phyloP scores from a whole-genome alignment of 495 filamentous ascomycete species.

The Penicillium alfredii region DNA sequence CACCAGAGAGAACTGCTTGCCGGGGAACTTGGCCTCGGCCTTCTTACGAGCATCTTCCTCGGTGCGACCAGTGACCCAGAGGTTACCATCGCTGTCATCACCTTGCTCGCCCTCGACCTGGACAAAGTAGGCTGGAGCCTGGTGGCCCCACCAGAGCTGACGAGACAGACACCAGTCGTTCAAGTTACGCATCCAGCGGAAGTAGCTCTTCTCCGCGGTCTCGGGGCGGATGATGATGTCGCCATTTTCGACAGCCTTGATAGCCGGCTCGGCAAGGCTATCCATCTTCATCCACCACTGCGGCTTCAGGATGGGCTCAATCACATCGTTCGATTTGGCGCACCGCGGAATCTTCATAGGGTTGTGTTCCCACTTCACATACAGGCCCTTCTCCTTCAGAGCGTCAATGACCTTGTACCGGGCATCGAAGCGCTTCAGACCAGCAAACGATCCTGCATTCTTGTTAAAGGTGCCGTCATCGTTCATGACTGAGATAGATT shows the following conservation, averaged over 20 bases:
- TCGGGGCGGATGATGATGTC: conserved; percentile 68
- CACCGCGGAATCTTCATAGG: conserved; percentile 76
- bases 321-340: conserved; percentile 68
- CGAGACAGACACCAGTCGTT: conserved; percentile 80
- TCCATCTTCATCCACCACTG: conserved; percentile 75
- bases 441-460: conserved; percentile 53
- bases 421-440: conserved; percentile 72
- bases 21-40: conserved; percentile 60
- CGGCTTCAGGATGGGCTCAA: conserved; percentile 74
- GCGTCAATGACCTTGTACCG: conserved; percentile 64
- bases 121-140: conserved; percentile 67
- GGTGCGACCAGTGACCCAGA: conserved; percentile 65
- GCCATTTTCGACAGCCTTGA: conserved; percentile 61
- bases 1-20: conserved; percentile 60
- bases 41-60: conserved; percentile 59
- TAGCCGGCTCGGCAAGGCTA: conserved; percentile 50
- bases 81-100: conserved; percentile 47
- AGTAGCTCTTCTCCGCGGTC: conserved; percentile 62
- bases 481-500: conserved; percentile 46
- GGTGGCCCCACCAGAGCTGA: conserved; percentile 86
- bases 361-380: conserved; percentile 72
- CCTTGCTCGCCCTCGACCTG: conserved; percentile 58
- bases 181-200: conserved; percentile 64
- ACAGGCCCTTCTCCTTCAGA: conserved; percentile 64
- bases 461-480: conserved; percentile 60